Base-by-base conservation (phyloP, 164 flowering plant species). In the Pachysandra terminalis region DNA sequence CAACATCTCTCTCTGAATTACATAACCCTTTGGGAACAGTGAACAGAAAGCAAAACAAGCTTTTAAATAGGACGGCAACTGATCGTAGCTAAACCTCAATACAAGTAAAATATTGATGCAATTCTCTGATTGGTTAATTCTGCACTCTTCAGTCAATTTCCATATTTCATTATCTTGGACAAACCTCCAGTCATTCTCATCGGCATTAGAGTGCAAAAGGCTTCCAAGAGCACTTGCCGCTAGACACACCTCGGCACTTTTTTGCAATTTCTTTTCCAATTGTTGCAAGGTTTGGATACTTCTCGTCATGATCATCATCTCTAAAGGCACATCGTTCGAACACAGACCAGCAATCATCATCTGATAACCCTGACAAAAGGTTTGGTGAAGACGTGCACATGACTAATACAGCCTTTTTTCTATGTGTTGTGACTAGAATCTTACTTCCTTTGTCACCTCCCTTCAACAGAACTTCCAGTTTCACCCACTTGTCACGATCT, bases 161-260 rank as follows among this genome's bases (percentile, higher is more conserved):
- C 68, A 68, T 32, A 64, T 64, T 16, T 73, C 69, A 64, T 52
- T 63, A 25, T 73, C 65, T 51, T 19, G 68, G 7, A 68, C 16
- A 22, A 17, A 37, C 59, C 48, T 9, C 72, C 76, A 73, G 14
- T 73, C 68, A 4, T 52, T 23, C 23, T 68, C 68, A 4, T 68
- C 64, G 5, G 59, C 63, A n/a, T 68, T 73, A 48, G 32, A 27
- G 28, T 56, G 45, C 55, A 73, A 10, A 19, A 68, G 53, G 61
- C 76, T 64, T 28, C 76, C 76, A 26, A 68, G 25, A 9, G 76
- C 59, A 32, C 28, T 62, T 24, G 61, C 54, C 8, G 76, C 76
- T n/a, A 68, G 35, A 32, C 13, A 73, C 26, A 1, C 71, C 75
- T 7, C 35, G 28, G 28, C 75, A 73, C 63, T 73, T 73, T 22